Conservation (phyloP, 2,329 filamentous ascomycete species). For the Metarhizium rileyi region DNA sequence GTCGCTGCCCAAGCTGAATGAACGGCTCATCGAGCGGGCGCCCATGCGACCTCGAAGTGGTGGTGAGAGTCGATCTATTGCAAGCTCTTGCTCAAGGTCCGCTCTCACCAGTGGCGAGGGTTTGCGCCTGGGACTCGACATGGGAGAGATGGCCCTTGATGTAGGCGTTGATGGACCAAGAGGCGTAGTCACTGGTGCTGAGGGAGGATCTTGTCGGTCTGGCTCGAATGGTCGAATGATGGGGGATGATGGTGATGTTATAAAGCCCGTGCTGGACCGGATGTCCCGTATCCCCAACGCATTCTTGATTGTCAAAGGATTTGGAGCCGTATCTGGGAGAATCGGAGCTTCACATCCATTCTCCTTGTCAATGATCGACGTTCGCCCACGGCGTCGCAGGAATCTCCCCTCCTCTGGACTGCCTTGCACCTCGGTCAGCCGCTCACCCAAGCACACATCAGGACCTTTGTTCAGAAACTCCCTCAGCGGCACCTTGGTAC, state of each 20-base stretch:
- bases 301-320: conserved; percentile 16
- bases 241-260: conserved; percentile 20
- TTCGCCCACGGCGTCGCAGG: conserved; percentile 18
- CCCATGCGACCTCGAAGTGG: conserved; percentile 20
- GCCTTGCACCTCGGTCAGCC: conserved; percentile 32
- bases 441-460: conserved; percentile 41
- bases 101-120: conserved; percentile 25
- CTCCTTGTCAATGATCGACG: conserved; percentile 14
- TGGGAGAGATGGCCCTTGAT: conserved; percentile 18
- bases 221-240: conserved; percentile 20
- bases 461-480: conserved; percentile 48
- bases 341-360: neutral
- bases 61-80: conserved; percentile 28
- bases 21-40: conserved; percentile 23
- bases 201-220: neutral
- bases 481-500: conserved; percentile 38
- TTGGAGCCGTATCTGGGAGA: conserved; percentile 2
- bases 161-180: conserved; percentile 13
- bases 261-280: conserved; percentile 5
- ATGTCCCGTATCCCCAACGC: conserved; percentile 24
- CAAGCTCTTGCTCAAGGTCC: conserved; percentile 28
- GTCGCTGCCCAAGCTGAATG: conserved; percentile 24
- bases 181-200: neutral
- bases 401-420: conserved; percentile 21
- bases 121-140: conserved; percentile 19